These are phyloP conservation scores for Candida nonsorbophila DNA, from an alignment of 805 yeast species.

Conservation along the genomic window DNA sequence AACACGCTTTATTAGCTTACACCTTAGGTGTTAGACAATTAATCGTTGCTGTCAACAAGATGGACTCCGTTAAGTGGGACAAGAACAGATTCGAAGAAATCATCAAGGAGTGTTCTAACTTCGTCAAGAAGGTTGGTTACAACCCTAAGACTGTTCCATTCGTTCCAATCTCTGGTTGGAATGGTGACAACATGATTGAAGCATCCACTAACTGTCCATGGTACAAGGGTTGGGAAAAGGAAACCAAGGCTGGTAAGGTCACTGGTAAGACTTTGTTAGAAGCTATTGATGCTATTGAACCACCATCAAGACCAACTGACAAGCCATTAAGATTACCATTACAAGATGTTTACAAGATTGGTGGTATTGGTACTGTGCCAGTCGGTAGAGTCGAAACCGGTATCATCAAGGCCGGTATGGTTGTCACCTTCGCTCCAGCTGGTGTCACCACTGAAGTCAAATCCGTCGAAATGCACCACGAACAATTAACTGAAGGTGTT, in stretches of 20 bases:
- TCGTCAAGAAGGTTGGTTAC: constrained; percentile 83
- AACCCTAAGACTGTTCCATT: constrained; percentile 77
- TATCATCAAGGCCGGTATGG: constrained; percentile 87
- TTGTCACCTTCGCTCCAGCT: constrained; percentile 85
- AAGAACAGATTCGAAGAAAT: constrained; percentile 77
- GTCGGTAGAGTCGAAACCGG: constrained; percentile 95
- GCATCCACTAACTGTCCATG: constrained; percentile 76
- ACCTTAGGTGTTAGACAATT: constrained; percentile 85
- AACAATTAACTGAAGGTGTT: constrained; percentile 67
- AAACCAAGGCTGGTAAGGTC: constrained; percentile 62
- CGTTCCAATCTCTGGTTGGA: constrained; percentile 91
- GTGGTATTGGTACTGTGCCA: constrained; percentile 90
- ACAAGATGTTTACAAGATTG: constrained; percentile 90
- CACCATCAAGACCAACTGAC: constrained; percentile 76
- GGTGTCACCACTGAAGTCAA: constrained; percentile 87
- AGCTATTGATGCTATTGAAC: constrained; percentile 80
- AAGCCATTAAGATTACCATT: constrained; percentile 87
- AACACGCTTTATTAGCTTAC: constrained; percentile 87
- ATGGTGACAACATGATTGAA: constrained; percentile 92
- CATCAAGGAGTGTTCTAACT: constrained; percentile 69
- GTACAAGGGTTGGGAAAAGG: constrained; percentile 84
- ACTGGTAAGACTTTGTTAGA: constrained; percentile 81
- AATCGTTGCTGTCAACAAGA: constrained; percentile 90
- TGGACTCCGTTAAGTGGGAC: constrained; percentile 90
- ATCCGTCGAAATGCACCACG: constrained; percentile 88